A percentile compares a stretch with the other conserved stretches of the same genome.
These are phyloP conservation scores for Citrus sinensis DNA, from an alignment of 345 rosid species.

Conservation along the genomic window DVS_A1.0 CM039169.1:31145501-31146000, in stretches of 20 bases:
- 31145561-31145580: background rate
- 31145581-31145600: background rate
- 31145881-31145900: background rate
- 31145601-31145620: background rate
- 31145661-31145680: background rate
- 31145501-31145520: background rate
- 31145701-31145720: slow-evolving; percentile 77
- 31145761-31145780: slow-evolving; percentile 63
- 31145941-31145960: slow-evolving; percentile 43
- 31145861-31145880: background rate
- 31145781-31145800: slow-evolving; percentile 75
- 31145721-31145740: slow-evolving; percentile 78
- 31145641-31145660: background rate
- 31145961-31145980: slow-evolving; percentile 80
- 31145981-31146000: slow-evolving; percentile 92
- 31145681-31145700: slow-evolving; percentile 35
- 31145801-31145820: slow-evolving; percentile 84
- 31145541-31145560: background rate
- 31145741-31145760: slow-evolving; percentile 72
- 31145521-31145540: background rate
- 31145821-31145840: background rate
- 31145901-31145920: background rate
- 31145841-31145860: background rate
- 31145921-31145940: background rate
- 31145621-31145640: background rate